phyloP scores from a whole-genome alignment of 306 rosid genomes.

The Medicago arabica region DNA sequence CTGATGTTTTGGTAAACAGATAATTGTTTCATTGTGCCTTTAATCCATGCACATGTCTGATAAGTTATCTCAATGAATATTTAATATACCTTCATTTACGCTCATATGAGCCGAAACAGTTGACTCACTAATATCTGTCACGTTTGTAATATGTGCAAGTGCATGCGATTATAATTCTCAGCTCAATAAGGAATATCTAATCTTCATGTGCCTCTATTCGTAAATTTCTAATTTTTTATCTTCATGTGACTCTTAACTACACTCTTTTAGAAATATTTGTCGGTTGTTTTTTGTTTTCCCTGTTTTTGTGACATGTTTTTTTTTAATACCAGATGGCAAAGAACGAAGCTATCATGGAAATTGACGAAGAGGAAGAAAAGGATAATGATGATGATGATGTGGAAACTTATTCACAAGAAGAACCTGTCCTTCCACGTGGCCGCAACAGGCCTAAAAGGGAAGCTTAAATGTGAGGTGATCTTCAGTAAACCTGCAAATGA shows the following conservation, averaged over 20 bases:
- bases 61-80: conserved; percentile 1
- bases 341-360: conserved; percentile 75
- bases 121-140: background rate
- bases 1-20: background rate
- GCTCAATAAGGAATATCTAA: background rate
- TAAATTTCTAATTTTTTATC: conserved; percentile 22
- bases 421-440: conserved; percentile 65
- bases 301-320: conserved; percentile 22
- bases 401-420: conserved; percentile 50
- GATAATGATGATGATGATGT: conserved; percentile 36
- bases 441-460: conserved; percentile 89
- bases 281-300: background rate
- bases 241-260: background rate
- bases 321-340: conserved; percentile 67
- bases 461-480: conserved; percentile 47
- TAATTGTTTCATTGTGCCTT: conserved; percentile 1
- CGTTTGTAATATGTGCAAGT: conserved; percentile 4
- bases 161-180: conserved; percentile 24
- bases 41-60: background rate
- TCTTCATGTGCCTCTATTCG: conserved; percentile 14
- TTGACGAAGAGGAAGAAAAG: conserved; percentile 44
- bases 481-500: conserved; percentile 20
- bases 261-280: conserved; percentile 1
- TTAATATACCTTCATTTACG: background rate
- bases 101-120: conserved; percentile 9